Base-by-base conservation (phyloP, 75 land plant genomes). In the Pinus albicaulis region DNA sequence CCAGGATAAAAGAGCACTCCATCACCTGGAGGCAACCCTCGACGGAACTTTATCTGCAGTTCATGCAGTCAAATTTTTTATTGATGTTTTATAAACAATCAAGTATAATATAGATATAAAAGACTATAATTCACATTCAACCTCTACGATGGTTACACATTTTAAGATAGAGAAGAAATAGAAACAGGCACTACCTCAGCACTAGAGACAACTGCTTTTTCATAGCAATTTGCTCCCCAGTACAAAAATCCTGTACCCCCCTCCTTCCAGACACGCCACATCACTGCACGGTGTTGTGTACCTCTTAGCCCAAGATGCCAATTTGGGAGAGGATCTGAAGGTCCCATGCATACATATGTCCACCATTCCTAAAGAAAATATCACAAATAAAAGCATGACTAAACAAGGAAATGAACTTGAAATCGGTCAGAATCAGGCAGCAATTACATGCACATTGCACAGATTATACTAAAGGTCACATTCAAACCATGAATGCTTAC, bases 311-410 rank as follows among this genome's bases (percentile, higher is more conserved):
- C 99, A 55, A 96, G 87, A 75, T 96, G 99, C 99, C 93, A 96
- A 65, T 96, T 96, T 44, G 99, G 99, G 76, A 92, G 98, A 48
- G 98, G 99, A 82, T 96, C 99, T 73, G 95, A 82, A 65, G 99
- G 99, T 31, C 98, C 99, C 99, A 96, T 94, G 88, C 99, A 96
- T 16, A 96, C 95, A 88, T 96, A 96, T 15, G 99, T 96, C 99
- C 99, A 96, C 99, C 99, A 96, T 79, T 96, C 99, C 99, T 96
- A 78, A 61, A 78, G 41, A 38, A 38, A 38, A 7, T 20, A 68
- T 68, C 52, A 68, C 52, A 36, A 41, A 13, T 48, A 48, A 48
- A 48, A 48, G 53, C 10, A 48, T 48, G 53, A 10, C 11, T 48
- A 48, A 48, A 48, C 8, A 48, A 48, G 11, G 53, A 48, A 10